These are phyloP conservation scores for Fomitopsis pinicola DNA, from an alignment of 1,284 basidiomycete genomes.

Conservation along the genomic window DNA sequence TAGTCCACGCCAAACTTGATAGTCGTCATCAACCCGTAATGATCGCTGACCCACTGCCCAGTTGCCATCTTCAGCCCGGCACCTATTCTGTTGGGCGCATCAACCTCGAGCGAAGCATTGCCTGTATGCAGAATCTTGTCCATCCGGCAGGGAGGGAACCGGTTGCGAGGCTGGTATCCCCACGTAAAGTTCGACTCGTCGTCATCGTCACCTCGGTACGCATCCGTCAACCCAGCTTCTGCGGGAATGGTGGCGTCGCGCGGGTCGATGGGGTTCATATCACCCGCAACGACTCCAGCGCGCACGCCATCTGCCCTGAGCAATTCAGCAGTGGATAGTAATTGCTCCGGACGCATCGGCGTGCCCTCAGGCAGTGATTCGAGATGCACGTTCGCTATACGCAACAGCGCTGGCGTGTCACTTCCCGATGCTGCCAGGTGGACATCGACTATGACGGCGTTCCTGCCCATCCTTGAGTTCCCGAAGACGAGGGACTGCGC, in stretches of 20 bases:
- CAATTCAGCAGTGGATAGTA: constrained; percentile 44
- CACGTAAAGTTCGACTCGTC: constrained; percentile 53
- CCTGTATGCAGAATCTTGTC: constrained; percentile 62
- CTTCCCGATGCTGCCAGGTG: constrained; percentile 33
- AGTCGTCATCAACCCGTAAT: constrained; percentile 51
- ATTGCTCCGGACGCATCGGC: constrained; percentile 43
- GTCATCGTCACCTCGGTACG: constrained; percentile 34
- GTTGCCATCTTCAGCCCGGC: constrained; percentile 40
- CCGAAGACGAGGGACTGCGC: constrained; percentile 47
- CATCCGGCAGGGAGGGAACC: constrained; percentile 46
- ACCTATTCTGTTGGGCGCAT: constrained; percentile 50
- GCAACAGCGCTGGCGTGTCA: constrained; percentile 27
- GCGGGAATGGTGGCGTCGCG: constrained; percentile 39
- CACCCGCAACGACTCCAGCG: constrained; percentile 61
- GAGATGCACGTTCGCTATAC: constrained; percentile 66
- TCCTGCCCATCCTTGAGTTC: constrained; percentile 44
- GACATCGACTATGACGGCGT: constrained; percentile 55
- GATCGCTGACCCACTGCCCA: constrained; percentile 58
- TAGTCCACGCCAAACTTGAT: neutral
- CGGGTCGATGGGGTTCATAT: constrained; percentile 61
- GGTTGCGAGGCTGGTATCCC: constrained; percentile 52
- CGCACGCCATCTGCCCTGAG: constrained; percentile 40
- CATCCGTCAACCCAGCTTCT: constrained; percentile 48
- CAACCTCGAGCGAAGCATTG: constrained; percentile 26
- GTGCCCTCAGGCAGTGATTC: constrained; percentile 51